Base-by-base conservation (phyloP, 2,329 filamentous ascomycete species). In the Fusarium sp. region DNA sequence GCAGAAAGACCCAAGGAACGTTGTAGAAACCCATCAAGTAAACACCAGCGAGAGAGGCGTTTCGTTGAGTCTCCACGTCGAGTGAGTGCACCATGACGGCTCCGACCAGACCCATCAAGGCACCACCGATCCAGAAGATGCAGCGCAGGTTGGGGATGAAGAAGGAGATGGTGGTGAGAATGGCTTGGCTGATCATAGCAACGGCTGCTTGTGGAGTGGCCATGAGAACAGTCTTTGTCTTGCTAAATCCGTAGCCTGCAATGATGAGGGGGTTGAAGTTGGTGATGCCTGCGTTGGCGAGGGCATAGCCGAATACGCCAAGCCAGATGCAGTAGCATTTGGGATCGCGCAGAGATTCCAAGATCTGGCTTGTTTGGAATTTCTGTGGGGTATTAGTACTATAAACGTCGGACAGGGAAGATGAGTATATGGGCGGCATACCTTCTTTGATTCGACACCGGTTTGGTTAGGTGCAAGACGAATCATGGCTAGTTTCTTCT, bases 221-320 rank as follows among this genome's bases (percentile, higher is more conserved):
- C 73, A 77, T 75, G 0, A 77, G 50, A 1, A 74, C 74, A 0
- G 74, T 76, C 20, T 72, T 73, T 0, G 67, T 69, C 38, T 69
- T 65, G 7, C 62, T 72, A 46, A 76, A 78, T 0, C 77, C 77
- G n/a, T 75, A 77, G 63, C 87, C 87, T 60, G 89, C 89, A 32
- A 89, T 79, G 64, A 91, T 88, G 38, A 88, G 80, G 46, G 86
- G 79, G 67, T 82, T 82, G 69, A 88, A 82, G 71, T 88, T 83
- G 75, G 91, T 90, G 72, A 92, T 86, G 73, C 90, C 90, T 52
- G 88, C 87, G 62, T 91, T 88, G 46, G 89, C 88, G 21, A 92
- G 82, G 19, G 89, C 89, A 69, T 90, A 86, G 76, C 87, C 89
- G 26, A 91, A 62, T 1, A 71, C 71, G 2, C 70, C 59, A 1